Conservation (phyloP, 2,329 filamentous ascomycete species). For the Fusarium penzigii region DNA sequence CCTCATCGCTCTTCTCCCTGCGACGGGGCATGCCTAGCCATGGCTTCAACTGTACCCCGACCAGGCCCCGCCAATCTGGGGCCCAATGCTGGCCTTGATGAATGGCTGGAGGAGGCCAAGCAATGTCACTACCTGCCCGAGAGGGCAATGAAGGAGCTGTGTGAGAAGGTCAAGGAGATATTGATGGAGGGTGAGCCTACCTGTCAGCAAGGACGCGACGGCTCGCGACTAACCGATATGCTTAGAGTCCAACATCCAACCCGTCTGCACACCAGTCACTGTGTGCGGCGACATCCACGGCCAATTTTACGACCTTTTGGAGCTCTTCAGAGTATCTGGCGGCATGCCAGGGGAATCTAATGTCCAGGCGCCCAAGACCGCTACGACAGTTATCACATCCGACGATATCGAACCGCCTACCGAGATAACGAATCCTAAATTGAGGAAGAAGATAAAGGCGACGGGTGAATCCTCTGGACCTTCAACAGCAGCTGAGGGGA, state of each 20-base stretch:
- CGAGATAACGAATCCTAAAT: constrained; percentile 83
- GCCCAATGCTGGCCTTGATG: constrained; percentile 82
- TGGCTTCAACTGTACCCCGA: constrained; percentile 67
- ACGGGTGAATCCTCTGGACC: constrained; percentile 31
- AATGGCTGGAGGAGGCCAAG: constrained; percentile 96
- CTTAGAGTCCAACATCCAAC: constrained; percentile 95
- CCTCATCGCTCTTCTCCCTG: constrained; percentile 18
- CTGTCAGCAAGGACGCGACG: constrained; percentile 1
- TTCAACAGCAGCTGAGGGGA: constrained; percentile 55
- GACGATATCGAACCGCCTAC: constrained; percentile 90
- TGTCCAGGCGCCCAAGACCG: constrained; percentile 66
- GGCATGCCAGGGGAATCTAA: constrained; percentile 89
- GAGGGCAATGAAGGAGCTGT: constrained; percentile 96
- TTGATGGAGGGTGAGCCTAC: constrained; percentile 82
- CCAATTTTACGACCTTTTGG: constrained; percentile 96
- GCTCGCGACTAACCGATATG: constrained; percentile 15
- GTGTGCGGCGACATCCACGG: constrained; percentile 98
- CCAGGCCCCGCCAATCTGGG: constrained; percentile 86
- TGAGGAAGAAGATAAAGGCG: constrained; percentile 77
- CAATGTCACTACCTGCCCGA: constrained; percentile 97
- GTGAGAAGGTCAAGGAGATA: constrained; percentile 98
- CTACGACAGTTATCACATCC: constrained; percentile 77
- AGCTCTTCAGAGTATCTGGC: constrained; percentile 93
- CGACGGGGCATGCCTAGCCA: constrained; percentile 31
- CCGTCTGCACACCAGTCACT: constrained; percentile 94